A percentile compares a stretch with the other conserved stretches of the same genome.
Conservation (phyloP, 768 basidiomycete genomes). For the Xanthoconium stramineum region DNA sequence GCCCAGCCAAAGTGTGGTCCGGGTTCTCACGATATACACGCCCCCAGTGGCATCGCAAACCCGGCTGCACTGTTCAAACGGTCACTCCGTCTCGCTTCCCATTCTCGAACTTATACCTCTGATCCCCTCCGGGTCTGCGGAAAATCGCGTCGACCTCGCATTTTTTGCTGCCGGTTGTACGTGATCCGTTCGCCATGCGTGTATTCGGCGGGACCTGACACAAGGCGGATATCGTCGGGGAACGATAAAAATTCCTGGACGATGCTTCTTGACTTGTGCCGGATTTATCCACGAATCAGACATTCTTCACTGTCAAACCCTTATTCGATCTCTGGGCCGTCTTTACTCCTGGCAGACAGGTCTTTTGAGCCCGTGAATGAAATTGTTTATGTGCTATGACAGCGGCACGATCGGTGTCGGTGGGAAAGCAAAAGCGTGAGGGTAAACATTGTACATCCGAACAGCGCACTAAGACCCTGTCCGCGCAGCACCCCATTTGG, state of each 20-base stretch:
- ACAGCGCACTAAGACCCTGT: slow-evolving; percentile 2
- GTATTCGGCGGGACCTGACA: not conserved
- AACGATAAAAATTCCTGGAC: slow-evolving; percentile 59
- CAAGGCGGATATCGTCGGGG: slow-evolving; percentile 49
- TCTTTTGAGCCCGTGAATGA: slow-evolving; percentile 30
- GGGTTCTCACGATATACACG: slow-evolving; percentile 12
- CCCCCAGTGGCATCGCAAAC: slow-evolving; percentile 18
- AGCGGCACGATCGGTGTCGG: slow-evolving; percentile 67
- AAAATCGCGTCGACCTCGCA: slow-evolving; percentile 69
- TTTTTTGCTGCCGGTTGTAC: slow-evolving; percentile 79
- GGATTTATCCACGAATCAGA: slow-evolving; percentile 71
- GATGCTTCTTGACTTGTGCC: slow-evolving; percentile 65
- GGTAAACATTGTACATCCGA: not conserved
- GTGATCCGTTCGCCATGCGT: slow-evolving; percentile 23
- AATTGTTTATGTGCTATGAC: slow-evolving; percentile 5
- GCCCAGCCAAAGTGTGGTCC: slow-evolving; percentile 11
- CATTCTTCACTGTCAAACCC: slow-evolving; percentile 72
- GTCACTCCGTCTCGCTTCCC: slow-evolving; percentile 9
- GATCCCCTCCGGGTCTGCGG: slow-evolving; percentile 55
- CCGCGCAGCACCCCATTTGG: slow-evolving; percentile 64
- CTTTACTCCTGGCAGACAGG: slow-evolving; percentile 73
- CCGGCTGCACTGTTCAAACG: slow-evolving; percentile 25
- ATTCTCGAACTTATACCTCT: slow-evolving; percentile 44
- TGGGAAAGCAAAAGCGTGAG: slow-evolving; percentile 67
- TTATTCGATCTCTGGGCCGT: slow-evolving; percentile 82